Percentiles rank a stretch among this genome's conserved stretches.
Conservation (phyloP, 2,329 filamentous ascomycete species). For the Cordyceps javanica region DNA sequence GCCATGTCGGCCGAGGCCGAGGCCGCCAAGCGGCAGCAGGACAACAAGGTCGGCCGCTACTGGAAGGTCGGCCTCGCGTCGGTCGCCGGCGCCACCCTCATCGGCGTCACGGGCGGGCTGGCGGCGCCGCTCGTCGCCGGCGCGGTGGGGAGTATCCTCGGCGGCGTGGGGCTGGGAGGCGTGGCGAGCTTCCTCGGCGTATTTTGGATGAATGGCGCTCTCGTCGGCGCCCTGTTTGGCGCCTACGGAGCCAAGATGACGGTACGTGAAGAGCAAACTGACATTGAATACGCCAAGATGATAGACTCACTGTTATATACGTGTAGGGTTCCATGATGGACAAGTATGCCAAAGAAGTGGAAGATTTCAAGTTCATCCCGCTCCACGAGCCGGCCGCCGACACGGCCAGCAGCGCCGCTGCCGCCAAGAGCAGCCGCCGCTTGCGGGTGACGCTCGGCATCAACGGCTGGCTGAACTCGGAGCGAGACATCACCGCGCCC, state of each 20-base stretch:
- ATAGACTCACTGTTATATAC: neutral
- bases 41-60: conserved; percentile 63
- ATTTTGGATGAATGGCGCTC: conserved; percentile 76
- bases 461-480: conserved; percentile 75
- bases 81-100: conserved; percentile 79
- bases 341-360: conserved; percentile 77
- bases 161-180: conserved; percentile 76
- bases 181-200: conserved; percentile 82
- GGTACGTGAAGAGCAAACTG: conserved; percentile 22
- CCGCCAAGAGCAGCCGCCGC: conserved; percentile 36
- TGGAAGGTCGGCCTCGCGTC: conserved; percentile 91
- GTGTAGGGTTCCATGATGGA: conserved; percentile 77
- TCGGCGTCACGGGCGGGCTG: conserved; percentile 88
- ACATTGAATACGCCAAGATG: neutral
- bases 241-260: conserved; percentile 78
- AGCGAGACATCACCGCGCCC: conserved; percentile 69
- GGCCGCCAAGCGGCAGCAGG: conserved; percentile 64
- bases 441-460: conserved; percentile 79
- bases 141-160: conserved; percentile 77
- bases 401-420: neutral
- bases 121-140: conserved; percentile 84
- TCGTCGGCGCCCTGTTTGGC: conserved; percentile 83
- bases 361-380: conserved; percentile 75
- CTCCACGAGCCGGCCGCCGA: conserved; percentile 36
- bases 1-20: conserved; percentile 70